These are phyloP conservation scores for Agaricus bisporus DNA, from an alignment of 768 basidiomycete species.

Conservation along the genomic window DNA sequence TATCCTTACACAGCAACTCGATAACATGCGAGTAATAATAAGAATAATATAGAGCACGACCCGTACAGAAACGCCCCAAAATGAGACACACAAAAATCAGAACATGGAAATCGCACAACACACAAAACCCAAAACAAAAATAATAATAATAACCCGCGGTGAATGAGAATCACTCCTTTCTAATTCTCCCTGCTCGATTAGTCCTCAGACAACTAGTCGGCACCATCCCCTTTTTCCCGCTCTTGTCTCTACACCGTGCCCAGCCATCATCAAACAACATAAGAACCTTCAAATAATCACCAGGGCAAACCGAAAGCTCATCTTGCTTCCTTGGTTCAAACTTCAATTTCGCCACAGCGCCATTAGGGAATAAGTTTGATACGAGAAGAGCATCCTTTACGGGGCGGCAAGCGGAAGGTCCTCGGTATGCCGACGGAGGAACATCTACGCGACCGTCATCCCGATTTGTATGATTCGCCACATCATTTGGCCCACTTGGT, in stretches of 20 bases:
- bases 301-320: slow-evolving; percentile 56
- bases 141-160: neutral
- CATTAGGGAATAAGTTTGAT: slow-evolving; percentile 10
- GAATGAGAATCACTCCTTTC: neutral
- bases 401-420: neutral
- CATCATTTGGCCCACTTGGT: too few relatives aligned
- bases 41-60: too few relatives aligned
- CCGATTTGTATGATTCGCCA: neutral
- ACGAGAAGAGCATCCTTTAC: neutral
- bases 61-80: too few relatives aligned
- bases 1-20: too few relatives aligned
- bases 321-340: slow-evolving; percentile 68
- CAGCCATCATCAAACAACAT: slow-evolving; percentile 74
- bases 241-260: slow-evolving; percentile 54
- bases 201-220: slow-evolving; percentile 59
- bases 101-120: neutral
- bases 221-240: slow-evolving; percentile 67
- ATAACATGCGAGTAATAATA: too few relatives aligned
- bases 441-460: neutral
- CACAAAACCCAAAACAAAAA: neutral
- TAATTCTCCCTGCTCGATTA: neutral
- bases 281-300: slow-evolving; percentile 51
- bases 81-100: too few relatives aligned
- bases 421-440: neutral
- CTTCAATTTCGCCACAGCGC: slow-evolving; percentile 40